Evolutionary conservation across 305 asterid genomes (phyloP).

Genomic region (Nicotiana rustica): DNA sequence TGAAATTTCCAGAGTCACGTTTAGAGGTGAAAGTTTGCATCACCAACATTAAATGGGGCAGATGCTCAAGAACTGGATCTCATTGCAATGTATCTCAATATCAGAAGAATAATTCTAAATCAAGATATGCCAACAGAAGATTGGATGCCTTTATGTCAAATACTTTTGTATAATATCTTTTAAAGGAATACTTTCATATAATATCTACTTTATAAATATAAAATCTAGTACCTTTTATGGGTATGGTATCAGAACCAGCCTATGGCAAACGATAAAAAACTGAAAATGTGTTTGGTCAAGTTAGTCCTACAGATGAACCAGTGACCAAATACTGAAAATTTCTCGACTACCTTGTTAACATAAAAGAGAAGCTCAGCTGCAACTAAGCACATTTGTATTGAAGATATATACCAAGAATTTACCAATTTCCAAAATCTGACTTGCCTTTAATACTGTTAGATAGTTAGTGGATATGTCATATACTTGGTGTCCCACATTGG

Average conservation of each 20-base stretch:
- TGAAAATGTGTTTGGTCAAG: neutral
- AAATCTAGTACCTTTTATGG: neutral
- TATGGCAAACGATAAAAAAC: conserved; percentile 7
- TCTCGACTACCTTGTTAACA: neutral
- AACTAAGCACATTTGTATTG: neutral
- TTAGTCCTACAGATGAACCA: conserved; percentile 17
- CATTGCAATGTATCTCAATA: neutral
- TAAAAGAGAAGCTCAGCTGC: neutral
- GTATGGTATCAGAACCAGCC: conserved; percentile 5
- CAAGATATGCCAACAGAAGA: conserved; percentile 8
- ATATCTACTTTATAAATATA: neutral
- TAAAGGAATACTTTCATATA: no score
- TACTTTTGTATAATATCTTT: neutral
- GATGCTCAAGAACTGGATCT: conserved; percentile 9
- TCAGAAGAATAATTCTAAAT: conserved; percentile 28
- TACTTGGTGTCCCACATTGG: no score
- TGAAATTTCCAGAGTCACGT: neutral
- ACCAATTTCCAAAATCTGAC: conserved; percentile 16
- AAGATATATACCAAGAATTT: neutral
- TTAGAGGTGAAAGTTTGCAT: conserved; percentile 1
- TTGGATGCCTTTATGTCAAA: neutral
- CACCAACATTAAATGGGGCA: neutral
- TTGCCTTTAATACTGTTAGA: neutral
- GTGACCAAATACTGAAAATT: neutral
- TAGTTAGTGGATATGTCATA: no score